phyloP scores from a whole-genome alignment of 163 green algal species.

The Coccomyxa subellipsoidea region DNA sequence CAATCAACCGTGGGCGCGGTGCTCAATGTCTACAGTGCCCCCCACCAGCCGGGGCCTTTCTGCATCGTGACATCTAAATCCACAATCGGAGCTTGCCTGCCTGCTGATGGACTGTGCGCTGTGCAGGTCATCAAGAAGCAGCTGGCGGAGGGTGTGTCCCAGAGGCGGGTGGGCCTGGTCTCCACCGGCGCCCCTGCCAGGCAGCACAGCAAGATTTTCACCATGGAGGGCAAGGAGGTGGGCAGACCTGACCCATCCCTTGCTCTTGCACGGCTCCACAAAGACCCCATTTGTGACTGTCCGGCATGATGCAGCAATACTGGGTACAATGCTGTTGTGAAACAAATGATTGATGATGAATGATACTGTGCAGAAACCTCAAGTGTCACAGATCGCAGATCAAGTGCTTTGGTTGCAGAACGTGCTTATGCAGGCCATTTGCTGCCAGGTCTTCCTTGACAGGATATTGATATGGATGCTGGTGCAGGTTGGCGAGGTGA shows the following conservation, averaged over 20 bases:
- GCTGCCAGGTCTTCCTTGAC: neutral
- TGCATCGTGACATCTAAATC: neutral
- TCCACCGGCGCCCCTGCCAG: conserved; percentile 75
- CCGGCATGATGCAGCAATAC: no score
- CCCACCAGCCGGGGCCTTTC: no score
- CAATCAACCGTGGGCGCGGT: no score
- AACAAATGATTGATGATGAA: no score
- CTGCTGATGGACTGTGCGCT: neutral
- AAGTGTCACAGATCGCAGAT: no score
- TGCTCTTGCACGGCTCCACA: no score
- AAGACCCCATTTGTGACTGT: no score
- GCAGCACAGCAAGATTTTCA: conserved; percentile 64
- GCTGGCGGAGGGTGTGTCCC: conserved; percentile 77
- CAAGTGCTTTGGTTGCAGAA: no score
- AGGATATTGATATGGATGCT: neutral
- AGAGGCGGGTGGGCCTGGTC: conserved; percentile 83
- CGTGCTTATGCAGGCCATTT: neutral
- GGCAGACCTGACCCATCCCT: neutral
- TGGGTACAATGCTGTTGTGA: no score
- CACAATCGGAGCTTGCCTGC: no score
- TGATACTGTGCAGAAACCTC: no score
- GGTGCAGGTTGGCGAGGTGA: conserved; percentile 82
- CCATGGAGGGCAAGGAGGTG: conserved; percentile 64
- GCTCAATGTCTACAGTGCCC: no score
- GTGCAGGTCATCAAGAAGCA: conserved; percentile 87